Evolutionary conservation across 2,329 filamentous ascomycete genomes (phyloP).

Genomic region (Myriangium duriaei): DNA sequence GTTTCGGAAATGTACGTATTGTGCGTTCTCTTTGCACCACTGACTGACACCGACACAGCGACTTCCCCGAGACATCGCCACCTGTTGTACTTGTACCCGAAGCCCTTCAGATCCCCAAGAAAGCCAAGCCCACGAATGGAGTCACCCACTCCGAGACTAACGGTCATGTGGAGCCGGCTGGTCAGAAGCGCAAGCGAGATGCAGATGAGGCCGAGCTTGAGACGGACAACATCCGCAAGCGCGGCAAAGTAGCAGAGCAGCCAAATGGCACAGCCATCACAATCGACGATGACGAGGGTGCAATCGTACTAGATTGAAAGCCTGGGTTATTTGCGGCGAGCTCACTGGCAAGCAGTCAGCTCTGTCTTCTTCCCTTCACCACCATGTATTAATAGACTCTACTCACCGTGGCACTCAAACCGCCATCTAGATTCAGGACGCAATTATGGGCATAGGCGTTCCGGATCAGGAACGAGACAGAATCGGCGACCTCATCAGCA

Average conservation of each 20-base stretch:
- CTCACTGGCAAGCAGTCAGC: conserved; percentile 5
- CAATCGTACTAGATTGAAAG: conserved; percentile 20
- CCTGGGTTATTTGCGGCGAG: not conserved
- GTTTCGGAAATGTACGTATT: conserved; percentile 11
- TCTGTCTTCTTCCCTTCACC: not conserved
- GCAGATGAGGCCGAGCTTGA: conserved; percentile 30
- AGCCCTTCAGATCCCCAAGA: conserved; percentile 11
- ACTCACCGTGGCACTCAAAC: conserved; percentile 49
- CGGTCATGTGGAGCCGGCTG: not conserved
- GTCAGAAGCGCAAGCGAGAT: conserved; percentile 32
- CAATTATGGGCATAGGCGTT: conserved; percentile 83
- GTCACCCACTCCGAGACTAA: conserved; percentile 4
- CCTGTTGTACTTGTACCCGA: conserved; percentile 11
- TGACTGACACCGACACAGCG: conserved; percentile 3
- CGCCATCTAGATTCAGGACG: conserved; percentile 74
- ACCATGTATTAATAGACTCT: conserved; percentile 1
- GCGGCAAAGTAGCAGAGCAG: conserved; percentile 27
- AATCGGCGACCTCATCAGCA: conserved; percentile 38
- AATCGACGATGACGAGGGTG: conserved; percentile 24
- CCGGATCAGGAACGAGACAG: conserved; percentile 39
- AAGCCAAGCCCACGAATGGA: conserved; percentile 8
- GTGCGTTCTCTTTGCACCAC: not conserved
- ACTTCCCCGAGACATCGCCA: not conserved
- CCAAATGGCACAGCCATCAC: conserved; percentile 22
- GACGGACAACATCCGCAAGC: conserved; percentile 25